Percentiles rank a stretch among this genome's conserved stretches.
phyloP scores from a whole-genome alignment of 2,329 filamentous ascomycete genomes.

The Trichocomaceae sp. region DNA sequence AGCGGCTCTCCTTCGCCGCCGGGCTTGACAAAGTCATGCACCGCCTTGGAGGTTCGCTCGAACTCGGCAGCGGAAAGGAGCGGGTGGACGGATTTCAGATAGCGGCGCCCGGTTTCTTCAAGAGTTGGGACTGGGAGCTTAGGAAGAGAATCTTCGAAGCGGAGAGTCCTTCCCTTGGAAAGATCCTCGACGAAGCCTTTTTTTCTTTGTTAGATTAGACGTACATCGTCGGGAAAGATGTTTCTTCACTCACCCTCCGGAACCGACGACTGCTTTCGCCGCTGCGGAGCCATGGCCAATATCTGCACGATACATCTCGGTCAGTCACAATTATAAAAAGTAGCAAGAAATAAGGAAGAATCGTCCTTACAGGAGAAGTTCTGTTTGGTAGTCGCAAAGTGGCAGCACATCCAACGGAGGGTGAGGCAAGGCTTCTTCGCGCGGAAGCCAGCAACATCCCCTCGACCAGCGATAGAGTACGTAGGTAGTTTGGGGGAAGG shows the following conservation, averaged over 20 bases:
- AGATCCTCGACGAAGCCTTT: slow-evolving; percentile 59
- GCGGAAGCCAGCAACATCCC: slow-evolving; percentile 41
- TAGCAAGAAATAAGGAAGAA: too few relatives aligned
- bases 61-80: slow-evolving; percentile 55
- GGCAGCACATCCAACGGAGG: slow-evolving; percentile 34
- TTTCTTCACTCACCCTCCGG: slow-evolving; percentile 35
- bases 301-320: slow-evolving; percentile 20
- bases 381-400: slow-evolving; percentile 27
- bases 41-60: slow-evolving; percentile 64
- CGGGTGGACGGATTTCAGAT: slow-evolving; percentile 61
- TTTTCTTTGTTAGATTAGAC: not conserved
- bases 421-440: slow-evolving; percentile 35
- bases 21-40: slow-evolving; percentile 82
- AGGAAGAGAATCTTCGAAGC: slow-evolving; percentile 61
- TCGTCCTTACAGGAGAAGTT: slow-evolving; percentile 18
- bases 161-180: slow-evolving; percentile 58
- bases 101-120: slow-evolving; percentile 58
- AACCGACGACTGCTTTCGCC: slow-evolving; percentile 40
- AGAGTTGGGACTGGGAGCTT: slow-evolving; percentile 56
- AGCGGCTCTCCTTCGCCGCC: slow-evolving; percentile 74
- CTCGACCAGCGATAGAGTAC: slow-evolving; percentile 16
- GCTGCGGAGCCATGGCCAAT: slow-evolving; percentile 33
- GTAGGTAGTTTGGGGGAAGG: not conserved
- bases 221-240: not conserved
- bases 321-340: not conserved